Evolutionary conservation across 78 protist species (phyloP), one percentile per base, ranked within the genome.

Genomic region (Pelomyxa schiedti): DNA sequence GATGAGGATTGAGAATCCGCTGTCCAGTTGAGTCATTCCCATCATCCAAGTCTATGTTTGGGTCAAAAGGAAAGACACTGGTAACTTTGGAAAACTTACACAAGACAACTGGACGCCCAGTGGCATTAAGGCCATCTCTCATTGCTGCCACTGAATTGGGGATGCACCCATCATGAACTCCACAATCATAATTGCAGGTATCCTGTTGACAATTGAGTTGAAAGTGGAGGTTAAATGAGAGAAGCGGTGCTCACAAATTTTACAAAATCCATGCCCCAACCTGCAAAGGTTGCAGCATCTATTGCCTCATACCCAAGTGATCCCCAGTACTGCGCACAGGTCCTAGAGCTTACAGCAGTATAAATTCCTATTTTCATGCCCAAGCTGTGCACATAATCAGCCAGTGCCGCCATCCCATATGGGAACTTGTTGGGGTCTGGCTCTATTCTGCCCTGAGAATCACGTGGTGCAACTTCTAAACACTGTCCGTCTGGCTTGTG

Each of bases 201-300:
- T 47, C 58, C 58, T 47, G 16, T 16, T 16, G 58, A 16, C 16
- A 24, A 16, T 16, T 16, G 58, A 16, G 58, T 16, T 16, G 32
- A 47, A 16, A 16, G 58, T 47, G 58, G 16, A 16, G 16, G 16
- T 47, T 16, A 16, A 47, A 47, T 47, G 58, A 47, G 32, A 47
- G 58, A 47, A 47, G 16, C 32, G 58, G 58, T 24, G 16, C 58
- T 16, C 58, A 47, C 58, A 47, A 24, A 16, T 75, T 84, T 84
- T 37, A 84, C 72, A n/a, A 8, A 75, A 47, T 84, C 88, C 24
- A 83, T 67, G 4, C 66, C 71, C 88, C 88, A 84, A 30, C 1
- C 52, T 28, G 88, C 88, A 42, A 77, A 78, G 2, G 82, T 76
- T 32, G 24, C 2, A 26, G 88, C 87, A 7, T 84, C 88, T 1